Base-by-base conservation (phyloP, 2,329 filamentous ascomycete genomes). In the Ophiocordyceps camponoti-leonardi region DNA sequence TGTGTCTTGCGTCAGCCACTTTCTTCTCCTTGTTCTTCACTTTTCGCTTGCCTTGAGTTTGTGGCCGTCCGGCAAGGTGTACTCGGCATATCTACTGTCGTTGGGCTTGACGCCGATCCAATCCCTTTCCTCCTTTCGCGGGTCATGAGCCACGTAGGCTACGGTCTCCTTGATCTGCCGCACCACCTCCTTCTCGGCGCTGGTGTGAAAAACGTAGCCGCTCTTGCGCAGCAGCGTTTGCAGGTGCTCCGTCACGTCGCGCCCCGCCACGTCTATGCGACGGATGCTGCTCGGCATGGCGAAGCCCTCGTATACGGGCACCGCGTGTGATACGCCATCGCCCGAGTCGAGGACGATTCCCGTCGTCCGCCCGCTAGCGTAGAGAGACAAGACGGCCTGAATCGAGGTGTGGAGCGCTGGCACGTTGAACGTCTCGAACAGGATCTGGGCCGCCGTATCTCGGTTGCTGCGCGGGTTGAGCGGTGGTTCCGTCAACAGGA, bases 381-480 rank as follows among this genome's bases (percentile, higher is more conserved):
- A 98, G 49, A 98, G 71, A 42, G 90, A 95, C 47, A 98, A 77
- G 19, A 96, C 88, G 1, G 92, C 92, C 69, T 98, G 92, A 53
- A 98, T 94, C 2, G 88, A 95, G 46, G 86, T 94, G 67, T 95
- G 94, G 42, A 96, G 72, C 4, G 92, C 92, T 13, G 92, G 92
- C 12, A 96, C 90, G 60, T 96, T 96, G 73, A 96, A 96, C 2
- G 90, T 94, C 67, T 98, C 92, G 66, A 98, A 98, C 47, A 98
- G 79, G 52, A 98, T 93, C 64, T 98, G 92, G 40, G 92, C 92
- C 37, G 92, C 92, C 8, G 82, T 94, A 61, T 98, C 92, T 59
- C 92, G 86, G 67, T 98, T 96, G 63, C 83, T 82, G 63, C 88
- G 81, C 31, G 92, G 92, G 65, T 98, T 98, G 53, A 98, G 72